These are phyloP conservation scores for Gigaspora rosea DNA, from an alignment of 192 early-diverging fungal species.

Conservation along the genomic window DNA sequence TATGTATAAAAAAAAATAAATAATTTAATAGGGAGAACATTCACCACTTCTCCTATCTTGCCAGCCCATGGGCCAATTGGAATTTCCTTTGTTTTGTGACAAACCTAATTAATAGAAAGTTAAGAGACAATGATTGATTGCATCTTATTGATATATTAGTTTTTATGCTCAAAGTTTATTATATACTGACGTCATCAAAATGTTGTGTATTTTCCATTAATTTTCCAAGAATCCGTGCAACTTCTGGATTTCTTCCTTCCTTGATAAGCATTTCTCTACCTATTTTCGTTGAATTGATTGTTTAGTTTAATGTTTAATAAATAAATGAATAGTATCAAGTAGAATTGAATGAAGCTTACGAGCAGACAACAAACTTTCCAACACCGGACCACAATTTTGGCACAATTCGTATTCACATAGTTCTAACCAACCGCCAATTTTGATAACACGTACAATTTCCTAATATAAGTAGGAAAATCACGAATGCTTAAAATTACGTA, in stretches of 20 bases:
- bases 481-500: too few relatives aligned
- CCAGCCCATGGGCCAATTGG: neutral
- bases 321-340: neutral
- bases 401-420: constrained; percentile 40
- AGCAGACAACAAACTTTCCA: neutral
- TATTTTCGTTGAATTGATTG: neutral
- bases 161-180: neutral
- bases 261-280: neutral
- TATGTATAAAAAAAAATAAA: neutral
- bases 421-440: constrained; percentile 43
- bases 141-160: too few relatives aligned
- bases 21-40: neutral
- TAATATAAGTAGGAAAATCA: neutral
- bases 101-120: neutral
- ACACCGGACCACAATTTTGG: constrained; percentile 7
- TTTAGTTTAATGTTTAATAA: neutral
- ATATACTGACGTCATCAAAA: neutral
- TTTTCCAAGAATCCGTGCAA: constrained; percentile 7
- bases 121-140: neutral
- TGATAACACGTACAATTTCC: constrained; percentile 40
- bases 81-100: neutral
- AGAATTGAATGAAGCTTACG: neutral
- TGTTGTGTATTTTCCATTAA: neutral
- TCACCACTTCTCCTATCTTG: constrained; percentile 1
- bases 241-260: neutral